Evolutionary conservation across 805 yeast species (phyloP).

Genomic region (Wickerhamomyces ciferrii): DNA sequence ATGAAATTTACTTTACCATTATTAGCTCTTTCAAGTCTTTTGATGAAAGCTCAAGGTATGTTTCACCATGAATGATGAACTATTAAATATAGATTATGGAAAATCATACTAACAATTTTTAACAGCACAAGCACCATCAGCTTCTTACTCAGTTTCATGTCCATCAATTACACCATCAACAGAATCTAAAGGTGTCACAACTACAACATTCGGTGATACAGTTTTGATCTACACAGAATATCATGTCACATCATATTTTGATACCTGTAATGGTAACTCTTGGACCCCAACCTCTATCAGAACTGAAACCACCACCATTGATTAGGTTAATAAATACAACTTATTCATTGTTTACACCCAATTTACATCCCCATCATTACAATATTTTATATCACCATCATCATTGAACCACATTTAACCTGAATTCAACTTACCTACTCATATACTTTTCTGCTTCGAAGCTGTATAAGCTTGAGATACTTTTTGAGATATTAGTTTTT

Average conservation of each 20-base stretch:
- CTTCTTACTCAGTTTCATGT: slow-evolving; percentile 2
- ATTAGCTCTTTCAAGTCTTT: neutral
- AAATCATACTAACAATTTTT: neutral
- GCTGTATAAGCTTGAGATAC: too few relatives aligned
- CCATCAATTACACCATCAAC: slow-evolving; percentile 4
- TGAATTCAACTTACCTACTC: too few relatives aligned
- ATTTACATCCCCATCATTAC: too few relatives aligned
- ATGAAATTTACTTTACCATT: neutral
- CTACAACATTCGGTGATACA: neutral
- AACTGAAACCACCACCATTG: neutral
- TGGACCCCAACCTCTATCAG: neutral
- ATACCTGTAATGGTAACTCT: slow-evolving; percentile 8
- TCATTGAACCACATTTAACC: neutral
- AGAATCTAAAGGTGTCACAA: neutral
- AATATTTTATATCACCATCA: neutral
- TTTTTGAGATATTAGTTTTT: too few relatives aligned
- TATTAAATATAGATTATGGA: too few relatives aligned
- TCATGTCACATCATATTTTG: slow-evolving; percentile 4
- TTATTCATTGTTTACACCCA: too few relatives aligned
- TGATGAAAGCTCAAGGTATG: neutral
- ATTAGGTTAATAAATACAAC: neutral
- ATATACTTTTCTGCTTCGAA: too few relatives aligned
- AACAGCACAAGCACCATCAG: slow-evolving; percentile 1
- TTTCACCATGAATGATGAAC: too few relatives aligned
- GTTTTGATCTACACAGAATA: slow-evolving; percentile 3